These are phyloP conservation scores for Cystofilobasidium bisporidii DNA, from an alignment of 768 basidiomycete genomes.

Conservation along the genomic window DNA sequence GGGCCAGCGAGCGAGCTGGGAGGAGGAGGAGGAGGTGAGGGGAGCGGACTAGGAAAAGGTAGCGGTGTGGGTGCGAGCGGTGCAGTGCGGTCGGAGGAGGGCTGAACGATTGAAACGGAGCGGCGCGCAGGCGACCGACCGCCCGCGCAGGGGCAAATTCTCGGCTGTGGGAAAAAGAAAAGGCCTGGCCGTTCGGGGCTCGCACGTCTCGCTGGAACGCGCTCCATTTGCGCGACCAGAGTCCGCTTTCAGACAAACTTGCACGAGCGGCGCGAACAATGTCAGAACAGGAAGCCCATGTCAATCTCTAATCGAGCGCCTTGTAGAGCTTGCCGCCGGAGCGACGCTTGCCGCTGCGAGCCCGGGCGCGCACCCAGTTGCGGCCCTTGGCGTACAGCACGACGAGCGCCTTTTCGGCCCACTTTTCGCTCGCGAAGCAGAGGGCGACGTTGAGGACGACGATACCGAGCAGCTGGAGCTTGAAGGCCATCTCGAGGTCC, in stretches of 20 bases:
- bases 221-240: too few species aligned
- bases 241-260: too few species aligned
- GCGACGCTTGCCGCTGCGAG: slow-evolving; percentile 40
- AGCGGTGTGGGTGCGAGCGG: not conserved
- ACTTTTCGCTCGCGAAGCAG: slow-evolving; percentile 63
- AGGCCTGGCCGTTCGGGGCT: too few species aligned
- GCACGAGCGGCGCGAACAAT: too few species aligned
- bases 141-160: too few species aligned
- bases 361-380: slow-evolving; percentile 35
- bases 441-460: slow-evolving; percentile 60
- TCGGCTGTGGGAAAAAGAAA: too few species aligned
- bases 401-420: slow-evolving; percentile 52
- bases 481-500: slow-evolving; percentile 58
- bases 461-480: slow-evolving; percentile 57
- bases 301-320: slow-evolving; percentile 43
- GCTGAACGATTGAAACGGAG: too few species aligned
- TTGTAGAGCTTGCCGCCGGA: slow-evolving; percentile 73
- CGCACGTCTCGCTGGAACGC: too few species aligned
- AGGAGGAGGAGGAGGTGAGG: not conserved
- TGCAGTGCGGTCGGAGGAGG: not conserved
- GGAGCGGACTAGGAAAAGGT: too few species aligned
- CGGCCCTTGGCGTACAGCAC: slow-evolving; percentile 49
- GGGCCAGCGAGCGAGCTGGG: not conserved
- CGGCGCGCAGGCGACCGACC: too few species aligned
- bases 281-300: too few species aligned